phyloP scores from a whole-genome alignment of 2,329 filamentous ascomycete genomes.

The Nannizzia gypsea region DNA sequence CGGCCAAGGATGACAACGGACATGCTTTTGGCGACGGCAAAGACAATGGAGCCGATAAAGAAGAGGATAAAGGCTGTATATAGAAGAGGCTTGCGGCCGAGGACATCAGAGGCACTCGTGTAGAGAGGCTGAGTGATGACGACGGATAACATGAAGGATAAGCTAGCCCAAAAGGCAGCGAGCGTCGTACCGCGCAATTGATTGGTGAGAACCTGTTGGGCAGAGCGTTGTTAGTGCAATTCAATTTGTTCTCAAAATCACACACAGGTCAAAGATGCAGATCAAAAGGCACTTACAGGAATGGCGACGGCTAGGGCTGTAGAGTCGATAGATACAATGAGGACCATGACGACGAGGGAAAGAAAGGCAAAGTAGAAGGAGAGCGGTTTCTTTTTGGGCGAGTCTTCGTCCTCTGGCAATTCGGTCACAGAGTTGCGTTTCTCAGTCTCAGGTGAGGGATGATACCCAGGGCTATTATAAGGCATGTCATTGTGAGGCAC shows the following conservation, averaged over 20 bases:
- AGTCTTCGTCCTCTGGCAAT: neutral
- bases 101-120: slow-evolving; percentile 41
- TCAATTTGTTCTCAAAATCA: neutral
- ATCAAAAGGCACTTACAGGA: slow-evolving; percentile 17
- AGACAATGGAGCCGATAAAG: slow-evolving; percentile 42
- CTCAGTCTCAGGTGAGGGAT: neutral
- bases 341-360: slow-evolving; percentile 38
- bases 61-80: slow-evolving; percentile 37
- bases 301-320: slow-evolving; percentile 47
- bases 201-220: slow-evolving; percentile 27
- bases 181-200: slow-evolving; percentile 39
- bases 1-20: slow-evolving; percentile 45
- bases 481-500: neutral
- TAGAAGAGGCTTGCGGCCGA: slow-evolving; percentile 38
- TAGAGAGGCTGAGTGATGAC: slow-evolving; percentile 37
- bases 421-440: neutral
- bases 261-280: neutral
- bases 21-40: slow-evolving; percentile 36
- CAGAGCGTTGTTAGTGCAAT: neutral
- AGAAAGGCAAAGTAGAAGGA: slow-evolving; percentile 36
- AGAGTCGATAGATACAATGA: slow-evolving; percentile 48
- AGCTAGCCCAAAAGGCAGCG: slow-evolving; percentile 54
- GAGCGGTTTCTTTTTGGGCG: neutral
- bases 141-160: slow-evolving; percentile 41
- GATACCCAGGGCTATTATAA: neutral